These are phyloP conservation scores for Trichosporon sp. DNA, from an alignment of 1,284 basidiomycete genomes.

Conservation along the genomic window DNA sequence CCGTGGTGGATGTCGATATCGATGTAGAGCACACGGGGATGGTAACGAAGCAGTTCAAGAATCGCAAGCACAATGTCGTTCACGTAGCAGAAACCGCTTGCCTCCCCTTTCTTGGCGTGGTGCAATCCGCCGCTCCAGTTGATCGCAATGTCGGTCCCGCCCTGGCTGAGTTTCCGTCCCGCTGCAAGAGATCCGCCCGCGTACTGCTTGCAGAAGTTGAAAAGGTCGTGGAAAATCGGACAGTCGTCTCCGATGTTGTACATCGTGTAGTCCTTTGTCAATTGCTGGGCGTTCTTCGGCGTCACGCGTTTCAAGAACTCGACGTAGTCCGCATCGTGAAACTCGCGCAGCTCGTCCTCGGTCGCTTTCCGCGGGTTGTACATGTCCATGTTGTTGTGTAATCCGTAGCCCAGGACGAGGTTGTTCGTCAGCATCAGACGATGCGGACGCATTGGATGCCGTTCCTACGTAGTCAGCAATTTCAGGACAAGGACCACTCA, in stretches of 20 bases:
- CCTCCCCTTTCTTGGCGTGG: conserved; percentile 92
- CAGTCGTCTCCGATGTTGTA: conserved; percentile 93
- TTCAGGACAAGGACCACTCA: conserved; percentile 48
- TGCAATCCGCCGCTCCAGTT: conserved; percentile 97
- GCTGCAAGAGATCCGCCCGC: conserved; percentile 86
- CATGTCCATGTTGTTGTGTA: conserved; percentile 94
- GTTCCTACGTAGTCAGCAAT: conserved; percentile 59
- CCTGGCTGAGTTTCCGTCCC: conserved; percentile 75
- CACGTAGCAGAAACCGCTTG: conserved; percentile 93
- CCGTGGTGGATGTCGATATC: conserved; percentile 98
- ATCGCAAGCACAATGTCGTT: conserved; percentile 94
- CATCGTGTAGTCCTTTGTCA: conserved; percentile 68
- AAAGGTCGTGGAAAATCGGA: conserved; percentile 88
- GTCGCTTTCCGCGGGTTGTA: conserved; percentile 86
- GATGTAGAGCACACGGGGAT: conserved; percentile 88
- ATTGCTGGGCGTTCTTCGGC: conserved; percentile 43
- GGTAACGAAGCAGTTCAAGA: conserved; percentile 80
- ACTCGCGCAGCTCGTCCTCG: conserved; percentile 79
- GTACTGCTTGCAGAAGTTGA: conserved; percentile 87
- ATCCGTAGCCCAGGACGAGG: conserved; percentile 89
- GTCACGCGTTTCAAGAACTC: conserved; percentile 75
- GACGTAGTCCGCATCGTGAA: conserved; percentile 90
- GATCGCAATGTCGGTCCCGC: conserved; percentile 90
- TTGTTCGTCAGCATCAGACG: conserved; percentile 90
- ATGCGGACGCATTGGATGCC: conserved; percentile 98